Evolutionary conservation across 1,284 basidiomycete species (phyloP), one percentile per base, ranked within the genome.

Genomic region (Pseudozyma pruni): DNA sequence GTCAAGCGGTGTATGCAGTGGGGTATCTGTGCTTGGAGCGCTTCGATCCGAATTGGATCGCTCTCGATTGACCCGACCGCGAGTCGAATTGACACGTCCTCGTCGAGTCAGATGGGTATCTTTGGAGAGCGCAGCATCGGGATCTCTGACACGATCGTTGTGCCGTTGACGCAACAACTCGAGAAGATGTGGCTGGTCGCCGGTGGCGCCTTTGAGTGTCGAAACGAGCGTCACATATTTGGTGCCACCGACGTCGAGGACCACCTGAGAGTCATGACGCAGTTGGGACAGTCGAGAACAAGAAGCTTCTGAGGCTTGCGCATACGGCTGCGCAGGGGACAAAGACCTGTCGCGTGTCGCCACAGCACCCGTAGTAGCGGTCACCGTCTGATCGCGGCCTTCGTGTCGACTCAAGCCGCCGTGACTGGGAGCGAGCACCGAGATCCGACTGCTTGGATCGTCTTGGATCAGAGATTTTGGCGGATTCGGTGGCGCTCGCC

Each of bases 211-310:
- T 5, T 38, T 34, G 17, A 64, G 47, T 9, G 68, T 71, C 2
- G 53, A 47, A 7, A 44, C 9, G 3, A 61, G 35, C 0, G 69
- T 72, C 31, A 58, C 52, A 16, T 58, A 58, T 13, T 34, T 50
- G 4, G 39, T 51, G 1, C 69, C 69, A 2, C 69, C 62, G 0
- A 72, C 48, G 20, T 72, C 44, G 11, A 72, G 37, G 5, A 43
- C 20, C 8, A 68, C 49, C 7, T 42, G 49, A 3, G 29, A 29
- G 3, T 47, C 14, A 1, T 27, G 32, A 2, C 17, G 29, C 1
- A 42, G 48, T 8, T 16, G 22, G 0, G 29, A 20, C 19, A 7
- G 17, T 46, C 23, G 33, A 13, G 23, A 19, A 3, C 22, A 17
- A 31, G 19, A 13, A 16, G 16, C n/a, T n/a, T 7, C 7, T 2